Evolutionary conservation across 768 basidiomycete genomes (phyloP).

Genomic region (Albatrellus ellisii): DNA sequence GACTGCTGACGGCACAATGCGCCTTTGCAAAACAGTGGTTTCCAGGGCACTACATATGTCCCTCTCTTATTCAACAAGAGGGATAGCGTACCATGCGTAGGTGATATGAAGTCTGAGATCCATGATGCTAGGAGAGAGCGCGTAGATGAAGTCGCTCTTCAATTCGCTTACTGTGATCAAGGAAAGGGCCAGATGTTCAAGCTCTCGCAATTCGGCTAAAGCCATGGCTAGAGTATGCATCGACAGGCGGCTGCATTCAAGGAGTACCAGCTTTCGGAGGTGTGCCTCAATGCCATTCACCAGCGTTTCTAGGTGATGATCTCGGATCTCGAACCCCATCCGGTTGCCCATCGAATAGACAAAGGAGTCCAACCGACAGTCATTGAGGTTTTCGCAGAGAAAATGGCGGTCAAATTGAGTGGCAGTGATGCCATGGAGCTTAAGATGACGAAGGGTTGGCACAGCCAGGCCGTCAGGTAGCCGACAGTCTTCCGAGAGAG

Average conservation of each 20-base stretch:
- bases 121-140: constrained; percentile 18
- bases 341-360: constrained; percentile 21
- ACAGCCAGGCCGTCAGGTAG: constrained; percentile 10
- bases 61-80: constrained; percentile 21
- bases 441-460: constrained; percentile 19
- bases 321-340: constrained; percentile 25
- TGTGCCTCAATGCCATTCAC: constrained; percentile 9
- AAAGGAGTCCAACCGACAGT: constrained; percentile 23
- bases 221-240: constrained; percentile 19
- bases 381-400: too few relatives aligned
- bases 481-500: constrained; percentile 22
- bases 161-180: constrained; percentile 24
- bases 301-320: constrained; percentile 22
- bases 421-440: constrained; percentile 21
- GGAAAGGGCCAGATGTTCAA: constrained; percentile 25
- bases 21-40: constrained; percentile 8
- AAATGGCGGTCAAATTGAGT: constrained; percentile 21
- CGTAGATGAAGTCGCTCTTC: constrained; percentile 19
- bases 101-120: constrained; percentile 25
- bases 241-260: constrained; percentile 23
- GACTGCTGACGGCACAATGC: constrained; percentile 4
- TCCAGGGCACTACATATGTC: constrained; percentile 21
- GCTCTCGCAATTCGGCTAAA: constrained; percentile 15
- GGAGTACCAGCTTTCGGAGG: constrained; percentile 23
- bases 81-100: constrained; percentile 22